Base-by-base conservation (phyloP, 352 stramenopile species). In the Phytophthora podocarpi region DNA sequence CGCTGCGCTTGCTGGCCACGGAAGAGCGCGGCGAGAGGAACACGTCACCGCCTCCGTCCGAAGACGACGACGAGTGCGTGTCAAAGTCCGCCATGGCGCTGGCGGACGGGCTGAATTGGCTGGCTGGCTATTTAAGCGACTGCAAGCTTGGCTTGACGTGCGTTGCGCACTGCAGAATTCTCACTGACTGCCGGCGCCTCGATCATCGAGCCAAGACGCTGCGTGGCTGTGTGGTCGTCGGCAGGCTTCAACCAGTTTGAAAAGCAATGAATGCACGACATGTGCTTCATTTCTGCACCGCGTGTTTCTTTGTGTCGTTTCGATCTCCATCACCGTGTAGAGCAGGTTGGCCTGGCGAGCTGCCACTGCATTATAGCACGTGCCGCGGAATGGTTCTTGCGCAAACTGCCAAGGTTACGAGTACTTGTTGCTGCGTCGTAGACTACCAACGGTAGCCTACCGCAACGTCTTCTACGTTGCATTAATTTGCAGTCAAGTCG, bases 61-160 rank as follows among this genome's bases (percentile, higher is more conserved):
- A 72, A 0, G 67, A 75, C 15, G 67, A 67, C 50, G 51, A 59
- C 65, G 67, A 68, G 51, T 68, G 67, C 55, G 61, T 59, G 51
- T 75, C 61, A 30, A 64, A 24, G 50, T 74, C 66, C 49, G 60
- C 55, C 66, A 74, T 74, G 20, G n/a, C n/a, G n/a, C n/a, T n/a
- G n/a, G n/a, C n/a, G n/a, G n/a, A n/a, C n/a, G n/a, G n/a, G n/a
- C n/a, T n/a, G n/a, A n/a, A n/a, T n/a, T n/a, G n/a, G n/a, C n/a
- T n/a, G n/a, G 15, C 13, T 18, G 9, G 31, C 32, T 51, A 41
- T 27, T 21, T 28, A 10, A 21, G 16, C 24, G 39, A 27, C n/a
- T n/a, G n/a, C n/a, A n/a, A n/a, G 24, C 24, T 42, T 36, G 1
- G 16, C 43, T 49, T 15, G 23, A 48, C 30, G 35, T 69, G 45